These are phyloP conservation scores for Liriodendron chinense DNA, from an alignment of 164 flowering plant species.

Conservation along the genomic window DNA sequence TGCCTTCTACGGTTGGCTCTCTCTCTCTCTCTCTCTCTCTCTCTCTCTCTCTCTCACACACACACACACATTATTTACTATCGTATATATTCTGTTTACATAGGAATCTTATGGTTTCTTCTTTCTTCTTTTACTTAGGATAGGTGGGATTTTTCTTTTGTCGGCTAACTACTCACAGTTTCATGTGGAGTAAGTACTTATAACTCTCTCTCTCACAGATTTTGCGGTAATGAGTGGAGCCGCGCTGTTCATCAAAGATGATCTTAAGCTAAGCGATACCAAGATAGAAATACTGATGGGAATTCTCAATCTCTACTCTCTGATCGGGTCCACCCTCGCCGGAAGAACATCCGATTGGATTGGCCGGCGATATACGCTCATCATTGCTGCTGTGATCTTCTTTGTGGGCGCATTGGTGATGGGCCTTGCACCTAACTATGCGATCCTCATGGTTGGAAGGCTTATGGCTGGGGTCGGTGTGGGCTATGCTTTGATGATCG, in stretches of 20 bases:
- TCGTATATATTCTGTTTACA: too few species aligned
- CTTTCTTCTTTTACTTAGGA: too few species aligned
- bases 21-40: too few species aligned
- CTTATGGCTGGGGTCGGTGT: slow-evolving; percentile 37
- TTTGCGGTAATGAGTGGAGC: slow-evolving; percentile 36
- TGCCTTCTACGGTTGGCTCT: too few species aligned
- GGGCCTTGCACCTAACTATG: slow-evolving; percentile 30
- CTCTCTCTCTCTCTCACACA: too few species aligned
- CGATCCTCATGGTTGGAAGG: slow-evolving; percentile 35
- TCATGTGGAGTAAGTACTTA: too few species aligned
- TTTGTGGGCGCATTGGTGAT: slow-evolving; percentile 32
- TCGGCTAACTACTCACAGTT: too few species aligned
- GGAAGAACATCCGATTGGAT: slow-evolving; percentile 37
- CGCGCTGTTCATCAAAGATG: slow-evolving; percentile 24
- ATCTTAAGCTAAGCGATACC: slow-evolving; percentile 23
- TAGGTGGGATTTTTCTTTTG: too few species aligned
- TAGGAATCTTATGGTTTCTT: too few species aligned
- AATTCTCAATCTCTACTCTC: slow-evolving; percentile 24
- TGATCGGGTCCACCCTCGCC: slow-evolving; percentile 27
- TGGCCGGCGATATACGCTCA: slow-evolving; percentile 34
- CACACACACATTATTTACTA: too few species aligned
- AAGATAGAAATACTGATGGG: slow-evolving; percentile 29
- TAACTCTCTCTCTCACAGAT: background rate
- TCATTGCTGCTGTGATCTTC: slow-evolving; percentile 31
- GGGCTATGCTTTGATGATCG: slow-evolving; percentile 38